A percentile compares a stretch with the other conserved stretches of the same genome.
Conservation (phyloP, 2,329 filamentous ascomycete genomes). For the Coniochaeta ligniaria region DNA sequence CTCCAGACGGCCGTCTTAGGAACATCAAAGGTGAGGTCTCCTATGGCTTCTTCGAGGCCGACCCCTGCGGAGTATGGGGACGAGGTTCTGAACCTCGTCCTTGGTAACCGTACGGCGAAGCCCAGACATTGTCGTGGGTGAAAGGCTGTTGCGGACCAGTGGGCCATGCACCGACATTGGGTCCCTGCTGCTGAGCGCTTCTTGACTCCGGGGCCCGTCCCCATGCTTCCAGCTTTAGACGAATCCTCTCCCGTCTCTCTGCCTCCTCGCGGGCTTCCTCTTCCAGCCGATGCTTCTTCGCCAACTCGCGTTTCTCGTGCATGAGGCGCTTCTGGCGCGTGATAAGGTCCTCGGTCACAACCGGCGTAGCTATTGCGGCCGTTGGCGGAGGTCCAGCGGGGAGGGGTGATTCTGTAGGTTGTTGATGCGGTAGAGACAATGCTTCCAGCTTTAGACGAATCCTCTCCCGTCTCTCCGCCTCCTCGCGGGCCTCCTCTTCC, state of each 20-base stretch:
- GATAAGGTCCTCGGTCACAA: conserved; percentile 46
- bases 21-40: not conserved
- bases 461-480: conserved; percentile 63
- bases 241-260: conserved; percentile 63
- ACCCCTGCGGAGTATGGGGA: not conserved
- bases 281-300: conserved; percentile 59
- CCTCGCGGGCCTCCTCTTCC: conserved; percentile 64
- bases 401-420: conserved; percentile 5
- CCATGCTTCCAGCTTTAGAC: conserved; percentile 63
- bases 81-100: not conserved
- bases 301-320: conserved; percentile 62
- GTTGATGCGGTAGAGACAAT: conserved; percentile 36
- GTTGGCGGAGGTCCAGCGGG: not conserved
- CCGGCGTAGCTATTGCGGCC: conserved; percentile 11
- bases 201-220: conserved; percentile 57
- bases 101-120: conserved; percentile 64
- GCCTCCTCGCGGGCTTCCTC: conserved; percentile 67
- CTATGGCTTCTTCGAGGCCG: not conserved
- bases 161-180: not conserved
- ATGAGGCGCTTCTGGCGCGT: conserved; percentile 65
- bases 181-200: conserved; percentile 23
- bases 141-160: not conserved
- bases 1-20: not conserved
- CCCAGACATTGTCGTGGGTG: conserved; percentile 61
- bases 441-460: conserved; percentile 66